Conservation (phyloP, 345 rosid genomes). For the Garcia nutans region DNA sequence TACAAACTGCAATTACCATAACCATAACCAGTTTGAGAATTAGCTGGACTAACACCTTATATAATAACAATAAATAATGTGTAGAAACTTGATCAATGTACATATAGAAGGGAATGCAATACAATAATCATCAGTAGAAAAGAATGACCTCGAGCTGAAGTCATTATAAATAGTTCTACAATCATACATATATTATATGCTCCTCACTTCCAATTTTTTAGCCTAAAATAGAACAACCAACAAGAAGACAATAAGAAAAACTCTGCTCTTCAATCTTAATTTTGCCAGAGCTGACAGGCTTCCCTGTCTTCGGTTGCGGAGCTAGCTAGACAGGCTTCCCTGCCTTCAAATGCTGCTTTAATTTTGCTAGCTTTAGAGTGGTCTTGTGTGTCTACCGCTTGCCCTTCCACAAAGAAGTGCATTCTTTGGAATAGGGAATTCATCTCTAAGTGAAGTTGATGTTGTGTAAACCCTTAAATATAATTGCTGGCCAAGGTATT, state of each 20-base stretch:
- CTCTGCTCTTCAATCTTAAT: constrained; percentile 23
- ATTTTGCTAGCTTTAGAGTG: constrained; percentile 36
- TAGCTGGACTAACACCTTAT: constrained; percentile 8
- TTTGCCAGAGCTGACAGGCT: not conserved
- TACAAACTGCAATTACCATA: not conserved
- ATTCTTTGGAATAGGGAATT: constrained; percentile 65
- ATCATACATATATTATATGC: not conserved
- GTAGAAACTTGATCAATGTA: not conserved
- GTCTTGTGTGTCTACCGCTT: constrained; percentile 67
- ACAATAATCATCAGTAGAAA: constrained; percentile 16
- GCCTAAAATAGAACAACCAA: constrained; percentile 2
- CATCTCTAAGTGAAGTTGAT: constrained; percentile 61
- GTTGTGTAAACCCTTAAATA: constrained; percentile 67
- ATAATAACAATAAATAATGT: constrained; percentile 1
- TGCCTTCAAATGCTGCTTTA: not conserved
- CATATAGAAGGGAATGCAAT: constrained; percentile 13
- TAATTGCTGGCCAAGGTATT: constrained; percentile 87
- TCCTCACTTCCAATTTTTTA: not conserved
- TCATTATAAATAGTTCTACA: constrained; percentile 13
- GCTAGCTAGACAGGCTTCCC: constrained; percentile 22
- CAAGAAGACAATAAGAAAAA: constrained; percentile 24
- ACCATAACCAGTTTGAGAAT: constrained; percentile 9
- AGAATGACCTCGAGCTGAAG: constrained; percentile 70
- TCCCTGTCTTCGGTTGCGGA: not conserved
- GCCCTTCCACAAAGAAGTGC: constrained; percentile 85